Evolutionary conservation across 2,329 filamentous ascomycete genomes (phyloP).

Genomic region (Fusarium sp.): DNA sequence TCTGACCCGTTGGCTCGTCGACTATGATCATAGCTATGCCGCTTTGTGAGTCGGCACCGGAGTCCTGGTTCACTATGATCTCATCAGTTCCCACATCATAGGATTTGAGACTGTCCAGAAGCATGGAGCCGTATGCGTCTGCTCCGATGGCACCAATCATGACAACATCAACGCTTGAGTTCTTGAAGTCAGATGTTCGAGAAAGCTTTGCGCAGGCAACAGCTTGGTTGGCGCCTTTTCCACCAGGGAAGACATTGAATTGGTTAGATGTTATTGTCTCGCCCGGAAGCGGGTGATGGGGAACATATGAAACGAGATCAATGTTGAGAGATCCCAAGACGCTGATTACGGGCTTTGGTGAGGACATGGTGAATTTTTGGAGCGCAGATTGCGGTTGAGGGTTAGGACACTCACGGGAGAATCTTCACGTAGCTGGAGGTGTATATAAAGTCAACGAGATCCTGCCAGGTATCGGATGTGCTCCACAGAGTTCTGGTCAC

Average conservation of each 20-base stretch:
- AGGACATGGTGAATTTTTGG: background rate
- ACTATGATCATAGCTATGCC: constrained; percentile 83
- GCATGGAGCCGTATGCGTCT: constrained; percentile 72
- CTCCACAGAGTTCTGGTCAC: constrained; percentile 1
- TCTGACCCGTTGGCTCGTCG: constrained; percentile 79
- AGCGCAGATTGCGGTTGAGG: too few species aligned
- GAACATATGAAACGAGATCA: constrained; percentile 91
- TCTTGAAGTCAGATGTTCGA: constrained; percentile 57
- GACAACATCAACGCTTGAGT: constrained; percentile 61
- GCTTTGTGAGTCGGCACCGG: constrained; percentile 59
- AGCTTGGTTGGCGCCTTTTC: constrained; percentile 96
- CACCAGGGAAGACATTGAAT: constrained; percentile 85
- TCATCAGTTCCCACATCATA: constrained; percentile 72
- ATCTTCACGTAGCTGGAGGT: background rate
- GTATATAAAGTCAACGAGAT: constrained; percentile 8
- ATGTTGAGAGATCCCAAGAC: constrained; percentile 94
- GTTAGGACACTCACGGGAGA: background rate
- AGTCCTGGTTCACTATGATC: constrained; percentile 58
- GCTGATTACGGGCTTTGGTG: constrained; percentile 65
- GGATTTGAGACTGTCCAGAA: constrained; percentile 67
- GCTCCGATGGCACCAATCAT: constrained; percentile 83
- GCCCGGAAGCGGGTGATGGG: constrained; percentile 83
- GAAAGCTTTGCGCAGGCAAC: constrained; percentile 88
- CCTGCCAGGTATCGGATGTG: background rate
- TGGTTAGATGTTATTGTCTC: constrained; percentile 86